Base-by-base conservation (phyloP, 2,329 filamentous ascomycete species). In the Clarireedia monteithiana region DNA sequence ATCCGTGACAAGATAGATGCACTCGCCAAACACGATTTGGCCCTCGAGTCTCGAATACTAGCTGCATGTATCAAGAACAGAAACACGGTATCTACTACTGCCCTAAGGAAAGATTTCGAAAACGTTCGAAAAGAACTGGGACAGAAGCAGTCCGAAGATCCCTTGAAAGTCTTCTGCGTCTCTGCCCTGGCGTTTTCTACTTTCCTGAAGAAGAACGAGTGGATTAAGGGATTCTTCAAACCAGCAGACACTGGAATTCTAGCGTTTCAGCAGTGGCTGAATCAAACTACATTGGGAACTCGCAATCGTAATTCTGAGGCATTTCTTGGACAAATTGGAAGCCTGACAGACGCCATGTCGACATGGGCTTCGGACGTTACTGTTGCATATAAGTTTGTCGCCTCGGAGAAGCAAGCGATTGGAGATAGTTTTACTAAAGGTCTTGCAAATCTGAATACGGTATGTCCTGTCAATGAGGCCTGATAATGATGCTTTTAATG, bases 321-420 rank as follows among this genome's bases (percentile, higher is more conserved):
- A 48, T 63, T 62, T 48, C 53, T 61, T 4, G 45, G 58, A 15
- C 60, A 57, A 15, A 51, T 62, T 17, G 48, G 51, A 17, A 42
- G 44, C n/a, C 53, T 59, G 5, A 15, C 59, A 2, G n/a, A 17
- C 2, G 42, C 45, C 1, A 50, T 60, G 9, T 40, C 47, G 4
- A 39, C 47, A 23, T 62, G 61, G 62, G 45, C 58, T 4, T 17
- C 47, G 15, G 45, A 59, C 38, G 58, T 40, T 4, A 55, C 49
- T 27, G 51, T 34, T 17, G 58, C 60, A 27, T 46, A 30, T n/a
- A 61, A 61, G 34, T 53, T 63, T 48, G 0, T 49, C 3, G 9
- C 24, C 9, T 15, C 52, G 1, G 12, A 58, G 42, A 42, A 47
- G 46, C 50, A 44, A 1, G 12, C 39, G 3, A 40, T 56, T 20